These are phyloP conservation scores for Penicillium sumatraense DNA, from an alignment of 2,329 filamentous ascomycete species.

Conservation along the genomic window DNA sequence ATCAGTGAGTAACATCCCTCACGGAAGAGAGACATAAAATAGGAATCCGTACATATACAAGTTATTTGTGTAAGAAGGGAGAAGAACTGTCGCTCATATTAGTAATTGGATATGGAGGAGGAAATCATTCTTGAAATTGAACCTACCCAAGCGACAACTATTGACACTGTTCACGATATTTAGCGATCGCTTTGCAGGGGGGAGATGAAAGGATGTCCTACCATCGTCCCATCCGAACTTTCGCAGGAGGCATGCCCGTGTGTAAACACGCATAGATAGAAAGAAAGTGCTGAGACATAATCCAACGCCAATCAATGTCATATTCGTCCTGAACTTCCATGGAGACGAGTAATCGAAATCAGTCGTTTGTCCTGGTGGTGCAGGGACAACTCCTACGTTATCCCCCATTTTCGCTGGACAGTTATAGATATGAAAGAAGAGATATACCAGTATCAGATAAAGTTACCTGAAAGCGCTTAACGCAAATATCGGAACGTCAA, in stretches of 20 bases:
- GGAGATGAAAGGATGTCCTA: background rate
- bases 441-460: too few relatives aligned
- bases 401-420: too few relatives aligned
- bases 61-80: background rate
- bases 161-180: background rate
- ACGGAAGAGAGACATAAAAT: background rate
- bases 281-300: background rate
- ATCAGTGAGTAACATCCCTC: too few relatives aligned
- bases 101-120: too few relatives aligned
- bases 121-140: background rate
- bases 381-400: background rate
- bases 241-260: background rate
- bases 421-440: too few relatives aligned
- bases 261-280: background rate
- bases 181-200: too few relatives aligned
- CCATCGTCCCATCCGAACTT: background rate
- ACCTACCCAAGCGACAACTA: background rate
- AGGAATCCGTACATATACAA: background rate
- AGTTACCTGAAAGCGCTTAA: too few relatives aligned
- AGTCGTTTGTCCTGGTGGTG: background rate
- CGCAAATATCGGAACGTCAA: too few relatives aligned
- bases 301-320: background rate
- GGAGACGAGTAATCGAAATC: background rate
- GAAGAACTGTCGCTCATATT: background rate
- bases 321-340: background rate